phyloP scores from a whole-genome alignment of 345 rosid genomes.

The Salix exigua region DNA sequence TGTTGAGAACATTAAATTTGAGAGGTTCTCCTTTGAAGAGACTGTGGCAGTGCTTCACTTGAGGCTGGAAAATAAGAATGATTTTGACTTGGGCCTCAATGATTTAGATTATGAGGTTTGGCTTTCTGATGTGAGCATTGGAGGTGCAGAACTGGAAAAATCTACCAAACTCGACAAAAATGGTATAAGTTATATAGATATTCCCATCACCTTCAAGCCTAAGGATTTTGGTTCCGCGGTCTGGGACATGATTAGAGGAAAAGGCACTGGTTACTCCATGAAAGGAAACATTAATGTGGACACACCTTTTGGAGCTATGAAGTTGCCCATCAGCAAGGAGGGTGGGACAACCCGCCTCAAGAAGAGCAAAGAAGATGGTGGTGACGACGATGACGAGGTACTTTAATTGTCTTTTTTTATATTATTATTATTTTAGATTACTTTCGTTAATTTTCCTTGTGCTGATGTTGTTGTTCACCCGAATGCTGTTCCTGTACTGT shows the following conservation, averaged over 20 bases:
- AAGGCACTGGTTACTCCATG: constrained; percentile 81
- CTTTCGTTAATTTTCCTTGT: background rate
- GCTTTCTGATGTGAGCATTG: constrained; percentile 69
- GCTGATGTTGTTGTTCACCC: background rate
- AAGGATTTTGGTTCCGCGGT: constrained; percentile 96
- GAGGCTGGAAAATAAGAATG: constrained; percentile 82
- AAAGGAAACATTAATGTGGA: constrained; percentile 79
- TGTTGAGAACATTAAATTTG: constrained; percentile 67
- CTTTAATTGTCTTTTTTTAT: background rate
- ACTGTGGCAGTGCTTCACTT: constrained; percentile 79
- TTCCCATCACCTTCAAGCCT: constrained; percentile 85
- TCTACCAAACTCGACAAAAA: constrained; percentile 66
- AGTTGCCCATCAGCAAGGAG: constrained; percentile 87
- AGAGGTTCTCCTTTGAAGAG: constrained; percentile 82
- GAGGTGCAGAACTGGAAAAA: constrained; percentile 61
- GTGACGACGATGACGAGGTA: constrained; percentile 59
- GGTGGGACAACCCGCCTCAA: constrained; percentile 83
- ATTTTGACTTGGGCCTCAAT: constrained; percentile 82
- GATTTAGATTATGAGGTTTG: constrained; percentile 79
- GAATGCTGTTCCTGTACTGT: background rate
- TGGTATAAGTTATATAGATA: constrained; percentile 52
- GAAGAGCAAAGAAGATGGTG: constrained; percentile 72
- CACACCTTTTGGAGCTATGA: constrained; percentile 95
- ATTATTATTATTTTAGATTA: background rate
- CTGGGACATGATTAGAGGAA: constrained; percentile 99